Percentiles rank a stretch among this genome's conserved stretches.
Conservation (phyloP, 352 stramenopile species). For the Pythium grandisporangium region DNA sequence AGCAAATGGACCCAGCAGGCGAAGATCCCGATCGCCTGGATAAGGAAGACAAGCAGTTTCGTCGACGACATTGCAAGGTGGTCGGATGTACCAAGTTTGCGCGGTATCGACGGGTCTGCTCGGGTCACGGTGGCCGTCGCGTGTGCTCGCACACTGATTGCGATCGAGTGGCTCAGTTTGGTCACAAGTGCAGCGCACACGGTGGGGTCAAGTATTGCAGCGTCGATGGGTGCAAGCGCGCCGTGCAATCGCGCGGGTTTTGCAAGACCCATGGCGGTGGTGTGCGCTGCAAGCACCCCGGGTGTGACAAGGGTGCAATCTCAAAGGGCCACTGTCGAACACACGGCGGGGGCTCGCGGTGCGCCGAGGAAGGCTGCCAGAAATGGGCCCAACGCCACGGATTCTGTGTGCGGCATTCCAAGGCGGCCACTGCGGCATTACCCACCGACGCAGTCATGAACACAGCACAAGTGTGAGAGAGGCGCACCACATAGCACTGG, state of each 20-base stretch:
- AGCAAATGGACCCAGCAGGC: not conserved
- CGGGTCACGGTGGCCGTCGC: conserved; percentile 57
- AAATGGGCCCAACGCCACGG: conserved; percentile 73
- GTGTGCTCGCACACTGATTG: conserved; percentile 61
- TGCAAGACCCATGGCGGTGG: conserved; percentile 85
- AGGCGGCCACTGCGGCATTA: conserved; percentile 10
- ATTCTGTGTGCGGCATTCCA: conserved; percentile 71
- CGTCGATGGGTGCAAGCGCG: conserved; percentile 54
- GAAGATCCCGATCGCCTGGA: not conserved
- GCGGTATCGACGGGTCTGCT: conserved; percentile 73
- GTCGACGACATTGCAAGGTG: conserved; percentile 53
- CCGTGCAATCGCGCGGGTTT: conserved; percentile 74
- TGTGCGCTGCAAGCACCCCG: conserved; percentile 66
- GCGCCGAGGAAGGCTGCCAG: conserved; percentile 44
- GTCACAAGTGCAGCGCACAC: conserved; percentile 74
- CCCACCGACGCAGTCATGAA: conserved; percentile 5
- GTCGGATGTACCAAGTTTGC: conserved; percentile 65
- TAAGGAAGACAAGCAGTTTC: conserved; percentile 37
- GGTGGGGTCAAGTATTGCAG: conserved; percentile 72
- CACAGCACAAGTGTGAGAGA: conserved; percentile 10
- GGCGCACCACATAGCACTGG: too few relatives aligned
- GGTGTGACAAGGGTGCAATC: conserved; percentile 79
- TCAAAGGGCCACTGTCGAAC: conserved; percentile 78
- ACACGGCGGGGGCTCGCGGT: conserved; percentile 75
- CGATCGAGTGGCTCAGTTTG: conserved; percentile 64